Percentiles rank a stretch among this genome's conserved stretches.
phyloP scores from a whole-genome alignment of 345 rosid genomes.

The Eucalyptus melliodora region DNA sequence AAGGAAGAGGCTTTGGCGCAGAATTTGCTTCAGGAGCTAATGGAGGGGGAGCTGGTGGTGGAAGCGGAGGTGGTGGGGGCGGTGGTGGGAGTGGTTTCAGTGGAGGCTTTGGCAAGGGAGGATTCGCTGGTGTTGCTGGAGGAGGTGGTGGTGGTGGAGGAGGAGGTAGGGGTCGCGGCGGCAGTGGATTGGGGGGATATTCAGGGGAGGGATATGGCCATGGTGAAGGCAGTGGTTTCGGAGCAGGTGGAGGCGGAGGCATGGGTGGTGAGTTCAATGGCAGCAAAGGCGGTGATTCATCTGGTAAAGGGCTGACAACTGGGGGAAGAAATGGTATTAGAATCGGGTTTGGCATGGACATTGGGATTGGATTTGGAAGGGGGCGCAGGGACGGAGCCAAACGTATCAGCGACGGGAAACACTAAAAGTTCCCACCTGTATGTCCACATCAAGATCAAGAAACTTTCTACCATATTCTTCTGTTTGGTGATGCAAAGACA shows the following conservation, averaged over 20 bases:
- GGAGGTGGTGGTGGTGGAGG: background rate
- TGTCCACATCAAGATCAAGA: background rate
- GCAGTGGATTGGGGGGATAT: background rate
- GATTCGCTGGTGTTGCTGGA: no score
- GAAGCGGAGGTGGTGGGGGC: background rate
- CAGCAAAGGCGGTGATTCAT: background rate
- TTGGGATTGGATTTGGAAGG: no score
- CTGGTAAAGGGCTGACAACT: no score
- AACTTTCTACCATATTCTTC: background rate
- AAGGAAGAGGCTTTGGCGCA: background rate
- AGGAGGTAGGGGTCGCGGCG: background rate
- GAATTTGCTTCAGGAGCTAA: background rate
- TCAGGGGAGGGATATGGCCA: conserved; percentile 4
- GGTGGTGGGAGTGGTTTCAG: no score
- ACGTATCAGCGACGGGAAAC: conserved; percentile 29
- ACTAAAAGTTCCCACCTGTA: background rate
- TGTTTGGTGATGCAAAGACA: background rate
- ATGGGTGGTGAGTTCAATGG: background rate
- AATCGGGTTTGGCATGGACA: no score
- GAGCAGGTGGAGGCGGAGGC: background rate
- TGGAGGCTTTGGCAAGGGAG: no score
- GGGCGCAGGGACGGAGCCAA: background rate
- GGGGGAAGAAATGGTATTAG: no score
- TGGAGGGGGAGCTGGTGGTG: background rate
- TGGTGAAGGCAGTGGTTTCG: conserved; percentile 1